Conservation (phyloP, 176 grass and related monocot species). For the Tillandsia fasciculata region DNA sequence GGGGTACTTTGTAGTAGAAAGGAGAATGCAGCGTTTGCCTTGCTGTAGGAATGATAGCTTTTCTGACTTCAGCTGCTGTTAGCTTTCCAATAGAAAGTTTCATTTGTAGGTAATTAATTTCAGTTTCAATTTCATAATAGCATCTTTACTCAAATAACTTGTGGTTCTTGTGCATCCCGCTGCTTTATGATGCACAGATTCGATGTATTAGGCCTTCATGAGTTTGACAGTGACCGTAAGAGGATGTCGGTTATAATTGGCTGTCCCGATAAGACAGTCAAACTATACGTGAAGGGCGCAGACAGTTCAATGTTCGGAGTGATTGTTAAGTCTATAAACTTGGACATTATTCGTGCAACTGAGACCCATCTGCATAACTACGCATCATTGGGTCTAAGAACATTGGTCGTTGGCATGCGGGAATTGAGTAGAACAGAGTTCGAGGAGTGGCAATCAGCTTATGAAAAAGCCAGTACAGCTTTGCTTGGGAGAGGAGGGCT, state of each 20-base stretch:
- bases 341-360: constrained; percentile 42
- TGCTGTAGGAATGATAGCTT: too few relatives aligned
- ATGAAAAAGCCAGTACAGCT: constrained; percentile 58
- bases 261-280: constrained; percentile 56
- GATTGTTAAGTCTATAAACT: constrained; percentile 36
- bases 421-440: constrained; percentile 39
- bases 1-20: too few relatives aligned
- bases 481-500: constrained; percentile 48
- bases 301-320: constrained; percentile 71
- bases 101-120: background rate
- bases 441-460: constrained; percentile 54
- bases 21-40: too few relatives aligned
- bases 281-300: constrained; percentile 82
- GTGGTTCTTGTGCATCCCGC: constrained; percentile 19
- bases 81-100: too few relatives aligned
- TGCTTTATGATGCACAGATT: constrained; percentile 38
- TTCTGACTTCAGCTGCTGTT: too few relatives aligned
- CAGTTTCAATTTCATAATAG: too few relatives aligned
- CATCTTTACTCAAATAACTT: background rate
- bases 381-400: constrained; percentile 63
- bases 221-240: constrained; percentile 95
- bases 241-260: constrained; percentile 83
- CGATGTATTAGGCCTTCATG: constrained; percentile 79
- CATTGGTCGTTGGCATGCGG: constrained; percentile 58
- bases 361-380: constrained; percentile 68